Evolutionary conservation across 31 red algal species (phyloP), one percentile per base, ranked within the genome.

Genomic region (Odonthalia washingtoniensis): DNA sequence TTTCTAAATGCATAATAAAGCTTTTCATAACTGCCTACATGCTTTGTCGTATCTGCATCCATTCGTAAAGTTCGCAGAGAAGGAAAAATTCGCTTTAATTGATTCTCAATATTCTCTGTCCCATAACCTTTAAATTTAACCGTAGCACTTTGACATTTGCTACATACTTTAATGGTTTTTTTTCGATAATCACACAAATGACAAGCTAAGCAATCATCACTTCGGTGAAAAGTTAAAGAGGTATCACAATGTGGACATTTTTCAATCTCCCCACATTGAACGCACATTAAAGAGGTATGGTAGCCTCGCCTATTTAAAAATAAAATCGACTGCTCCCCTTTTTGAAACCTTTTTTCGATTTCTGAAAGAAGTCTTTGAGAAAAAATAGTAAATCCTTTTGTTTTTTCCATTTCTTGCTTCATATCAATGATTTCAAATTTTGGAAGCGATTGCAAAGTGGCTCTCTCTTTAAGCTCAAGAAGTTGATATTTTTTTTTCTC

Each of bases 401-500:
- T 30, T 35, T 67, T 67, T 67, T 67, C 30, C 64, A 67, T 35
- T 35, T 67, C 64, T 35, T 33, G 27, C 33, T 35, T 67, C 64
- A 67, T 67, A 67, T 67, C 64, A 67, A 67, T 67, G 30, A 67
- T 35, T 35, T 35, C 30, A 35, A 67, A 33, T 30, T 33, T 67
- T 33, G 64, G 64, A 67, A 67, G 64, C 27, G 64, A 30, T 35
- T 67, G 64, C 27, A 30, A 30, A 67, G 27, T 35, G 33, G 33
- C 64, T 35, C 64, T 67, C 33, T 67, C 30, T 35, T 67, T 67
- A 30, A 67, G 27, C 64, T 67, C 64, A 30, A 75, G 26, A 28
- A 75, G 39, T 41, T 75, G 33, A 75, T 75, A 75, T 75, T 42
- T 75, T 28, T 39, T 39, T 75, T 75, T 42, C 38, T 75, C 35